Conservation (phyloP, 768 basidiomycete genomes). For the Kondoa malvinella region DNA sequence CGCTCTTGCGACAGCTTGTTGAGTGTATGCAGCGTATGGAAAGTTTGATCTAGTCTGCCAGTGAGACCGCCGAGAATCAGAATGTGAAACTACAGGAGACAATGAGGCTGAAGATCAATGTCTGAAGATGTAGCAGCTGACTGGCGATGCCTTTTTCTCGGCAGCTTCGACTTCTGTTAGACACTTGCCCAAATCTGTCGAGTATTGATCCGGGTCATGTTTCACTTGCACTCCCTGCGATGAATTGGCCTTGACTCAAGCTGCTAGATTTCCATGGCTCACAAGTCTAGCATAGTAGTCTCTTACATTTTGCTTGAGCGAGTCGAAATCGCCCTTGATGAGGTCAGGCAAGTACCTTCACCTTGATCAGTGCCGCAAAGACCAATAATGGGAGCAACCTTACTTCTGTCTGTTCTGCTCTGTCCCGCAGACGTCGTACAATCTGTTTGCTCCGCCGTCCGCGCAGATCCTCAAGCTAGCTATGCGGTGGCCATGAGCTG, state of each 20-base stretch:
- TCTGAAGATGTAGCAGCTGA: neutral
- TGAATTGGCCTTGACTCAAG: too few relatives aligned
- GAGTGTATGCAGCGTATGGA: conserved; percentile 70
- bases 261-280: conserved; percentile 21
- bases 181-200: conserved; percentile 97
- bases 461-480: conserved; percentile 41
- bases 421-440: conserved; percentile 45
- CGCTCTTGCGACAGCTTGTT: conserved; percentile 47
- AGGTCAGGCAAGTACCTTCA: conserved; percentile 62
- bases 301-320: conserved; percentile 56
- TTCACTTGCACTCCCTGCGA: conserved; percentile 51
- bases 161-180: conserved; percentile 45
- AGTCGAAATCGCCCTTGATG: conserved; percentile 90
- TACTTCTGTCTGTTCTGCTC: neutral
- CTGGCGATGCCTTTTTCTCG: conserved; percentile 34
- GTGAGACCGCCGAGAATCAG: conserved; percentile 73
- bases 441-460: conserved; percentile 72
- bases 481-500: conserved; percentile 36
- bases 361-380: neutral
- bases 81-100: conserved; percentile 42
- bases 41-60: conserved; percentile 83
- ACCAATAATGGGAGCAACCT: conserved; percentile 3
- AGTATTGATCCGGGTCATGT: conserved; percentile 54
- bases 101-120: neutral
- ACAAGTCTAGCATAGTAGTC: conserved; percentile 50